Conservation (phyloP, 2,329 filamentous ascomycete species). For the Monilinia aucupariae region DNA sequence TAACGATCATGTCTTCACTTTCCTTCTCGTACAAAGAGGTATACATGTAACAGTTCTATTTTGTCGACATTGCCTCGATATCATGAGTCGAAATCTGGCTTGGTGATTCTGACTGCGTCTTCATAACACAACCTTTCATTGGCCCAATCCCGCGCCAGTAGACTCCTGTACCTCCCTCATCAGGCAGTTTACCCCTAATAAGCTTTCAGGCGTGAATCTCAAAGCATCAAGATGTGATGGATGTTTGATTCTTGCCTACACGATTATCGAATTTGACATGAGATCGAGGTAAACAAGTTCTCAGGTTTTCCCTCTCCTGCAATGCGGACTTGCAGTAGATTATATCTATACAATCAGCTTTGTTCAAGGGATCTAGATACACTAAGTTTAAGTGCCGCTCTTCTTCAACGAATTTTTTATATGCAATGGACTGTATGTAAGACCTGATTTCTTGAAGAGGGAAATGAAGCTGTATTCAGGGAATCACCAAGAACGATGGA, state of each 20-base stretch:
- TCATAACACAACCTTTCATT: slow-evolving; percentile 6
- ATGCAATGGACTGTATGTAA: background rate
- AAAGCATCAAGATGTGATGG: too few species aligned
- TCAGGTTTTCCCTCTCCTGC: background rate
- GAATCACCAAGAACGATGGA: too few species aligned
- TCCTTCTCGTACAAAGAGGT: too few species aligned
- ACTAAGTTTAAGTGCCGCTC: too few species aligned
- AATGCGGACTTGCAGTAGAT: background rate
- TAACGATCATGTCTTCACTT: too few species aligned
- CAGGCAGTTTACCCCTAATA: background rate
- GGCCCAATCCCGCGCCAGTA: background rate
- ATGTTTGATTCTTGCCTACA: background rate
- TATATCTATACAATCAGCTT: too few species aligned
- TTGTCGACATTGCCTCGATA: too few species aligned
- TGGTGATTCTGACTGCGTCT: background rate
- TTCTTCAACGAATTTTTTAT: too few species aligned
- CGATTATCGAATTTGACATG: background rate
- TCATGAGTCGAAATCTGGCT: too few species aligned
- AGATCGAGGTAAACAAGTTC: background rate
- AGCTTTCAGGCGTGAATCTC: background rate
- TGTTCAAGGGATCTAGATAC: too few species aligned
- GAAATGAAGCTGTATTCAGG: background rate
- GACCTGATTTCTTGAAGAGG: background rate
- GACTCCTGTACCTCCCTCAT: background rate
- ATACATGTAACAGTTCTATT: too few species aligned